Evolutionary conservation across 2,329 filamentous ascomycete genomes (phyloP).

Genomic region (Pestalotiopsis sp.): DNA sequence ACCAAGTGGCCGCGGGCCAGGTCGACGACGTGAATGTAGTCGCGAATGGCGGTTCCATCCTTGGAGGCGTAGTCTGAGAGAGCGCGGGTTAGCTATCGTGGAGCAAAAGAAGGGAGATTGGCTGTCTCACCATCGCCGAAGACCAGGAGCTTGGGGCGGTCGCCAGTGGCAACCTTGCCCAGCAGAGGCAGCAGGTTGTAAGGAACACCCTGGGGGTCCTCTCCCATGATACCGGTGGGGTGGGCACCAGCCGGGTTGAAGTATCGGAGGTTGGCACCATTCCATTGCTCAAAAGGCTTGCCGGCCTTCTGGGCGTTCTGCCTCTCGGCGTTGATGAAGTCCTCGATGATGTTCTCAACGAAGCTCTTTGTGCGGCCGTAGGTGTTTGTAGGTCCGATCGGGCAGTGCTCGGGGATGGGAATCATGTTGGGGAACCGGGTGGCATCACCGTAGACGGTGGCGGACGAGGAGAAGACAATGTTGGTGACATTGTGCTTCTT

Average conservation of each 20-base stretch:
- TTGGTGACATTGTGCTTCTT: constrained; percentile 86
- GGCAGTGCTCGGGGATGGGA: constrained; percentile 95
- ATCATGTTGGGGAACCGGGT: constrained; percentile 98
- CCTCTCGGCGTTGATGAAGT: constrained; percentile 85
- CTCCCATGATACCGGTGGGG: constrained; percentile 94
- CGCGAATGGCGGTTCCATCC: constrained; percentile 91
- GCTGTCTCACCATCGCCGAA: constrained; percentile 81
- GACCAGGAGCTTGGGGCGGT: constrained; percentile 89
- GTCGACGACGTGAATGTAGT: constrained; percentile 97
- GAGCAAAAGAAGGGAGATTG: neutral
- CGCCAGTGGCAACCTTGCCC: constrained; percentile 93
- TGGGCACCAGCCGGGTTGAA: constrained; percentile 97
- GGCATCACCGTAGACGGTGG: constrained; percentile 97
- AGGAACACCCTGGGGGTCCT: constrained; percentile 92
- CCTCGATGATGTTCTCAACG: constrained; percentile 89
- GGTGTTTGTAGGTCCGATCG: constrained; percentile 93
- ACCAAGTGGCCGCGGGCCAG: constrained; percentile 83
- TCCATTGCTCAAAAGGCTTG: constrained; percentile 80
- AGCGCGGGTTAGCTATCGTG: neutral
- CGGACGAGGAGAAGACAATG: constrained; percentile 98
- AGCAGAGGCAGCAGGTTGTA: constrained; percentile 95
- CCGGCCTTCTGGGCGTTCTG: constrained; percentile 79
- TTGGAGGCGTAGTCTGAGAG: constrained; percentile 79
- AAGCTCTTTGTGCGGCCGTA: constrained; percentile 96
- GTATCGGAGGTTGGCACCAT: constrained; percentile 89